phyloP scores from a whole-genome alignment of 2,329 filamentous ascomycete species.

The Neocatenulostroma microsporum region DNA sequence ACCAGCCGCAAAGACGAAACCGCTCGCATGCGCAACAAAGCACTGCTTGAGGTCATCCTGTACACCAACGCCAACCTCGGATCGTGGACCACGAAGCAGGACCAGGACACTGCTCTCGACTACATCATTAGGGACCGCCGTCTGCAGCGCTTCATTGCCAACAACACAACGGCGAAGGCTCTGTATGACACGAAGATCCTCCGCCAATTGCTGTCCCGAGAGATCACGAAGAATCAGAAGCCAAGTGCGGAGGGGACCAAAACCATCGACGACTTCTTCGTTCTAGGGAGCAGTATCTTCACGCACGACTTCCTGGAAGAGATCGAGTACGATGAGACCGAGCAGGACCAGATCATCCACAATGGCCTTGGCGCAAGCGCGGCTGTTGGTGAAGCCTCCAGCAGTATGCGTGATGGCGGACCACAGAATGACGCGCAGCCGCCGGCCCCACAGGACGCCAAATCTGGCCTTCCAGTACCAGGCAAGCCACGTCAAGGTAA shows the following conservation, averaged over 20 bases:
- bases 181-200: not conserved
- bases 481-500: too few relatives aligned
- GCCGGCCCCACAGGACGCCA: too few relatives aligned
- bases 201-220: not conserved
- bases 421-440: too few relatives aligned
- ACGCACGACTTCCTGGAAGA: not conserved
- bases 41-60: constrained; percentile 35
- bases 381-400: too few relatives aligned
- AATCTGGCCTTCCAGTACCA: too few relatives aligned
- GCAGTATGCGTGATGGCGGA: too few relatives aligned
- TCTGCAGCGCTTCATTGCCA: too few relatives aligned
- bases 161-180: too few relatives aligned
- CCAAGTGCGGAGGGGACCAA: not conserved
- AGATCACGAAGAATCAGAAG: not conserved
- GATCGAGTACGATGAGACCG: not conserved
- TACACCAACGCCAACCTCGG: constrained; percentile 1
- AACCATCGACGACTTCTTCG: not conserved
- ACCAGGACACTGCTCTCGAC: too few relatives aligned
- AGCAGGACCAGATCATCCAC: not conserved
- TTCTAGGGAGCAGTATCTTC: not conserved
- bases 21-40: constrained; percentile 22
- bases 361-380: not conserved
- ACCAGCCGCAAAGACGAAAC: constrained; percentile 18
- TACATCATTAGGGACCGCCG: too few relatives aligned
- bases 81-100: not conserved